These are phyloP conservation scores for Rhizopogon vulgaris DNA, from an alignment of 768 basidiomycete species.

Conservation along the genomic window DNA sequence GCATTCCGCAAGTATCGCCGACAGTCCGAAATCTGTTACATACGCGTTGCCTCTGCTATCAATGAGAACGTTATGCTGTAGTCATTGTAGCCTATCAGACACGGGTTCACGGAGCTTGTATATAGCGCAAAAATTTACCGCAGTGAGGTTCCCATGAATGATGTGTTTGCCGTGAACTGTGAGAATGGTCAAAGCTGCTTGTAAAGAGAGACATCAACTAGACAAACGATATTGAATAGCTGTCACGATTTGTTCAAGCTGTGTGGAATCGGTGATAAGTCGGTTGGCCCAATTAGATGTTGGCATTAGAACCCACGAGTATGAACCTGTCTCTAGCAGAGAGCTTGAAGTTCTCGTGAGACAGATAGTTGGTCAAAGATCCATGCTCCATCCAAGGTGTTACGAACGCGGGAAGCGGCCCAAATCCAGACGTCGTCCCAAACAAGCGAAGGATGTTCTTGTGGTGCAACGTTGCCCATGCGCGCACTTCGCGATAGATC, in stretches of 20 bases:
- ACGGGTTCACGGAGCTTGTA: neutral
- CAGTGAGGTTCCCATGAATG: conserved; percentile 5
- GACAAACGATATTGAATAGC: conserved; percentile 6
- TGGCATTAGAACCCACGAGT: conserved; percentile 8
- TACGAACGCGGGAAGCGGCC: conserved; percentile 16
- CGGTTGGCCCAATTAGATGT: neutral
- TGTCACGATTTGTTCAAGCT: conserved; percentile 1
- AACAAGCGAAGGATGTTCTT: conserved; percentile 13
- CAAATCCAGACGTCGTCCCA: conserved; percentile 16
- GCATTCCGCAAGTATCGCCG: neutral
- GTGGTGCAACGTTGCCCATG: conserved; percentile 7
- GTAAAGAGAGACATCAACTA: neutral
- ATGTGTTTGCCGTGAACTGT: conserved; percentile 4
- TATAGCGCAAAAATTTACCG: neutral
- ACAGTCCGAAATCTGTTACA: conserved; percentile 5
- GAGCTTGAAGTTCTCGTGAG: neutral
- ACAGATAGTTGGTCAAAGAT: conserved; percentile 13
- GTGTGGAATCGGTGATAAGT: neutral
- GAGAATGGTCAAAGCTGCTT: neutral
- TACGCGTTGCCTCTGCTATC: neutral
- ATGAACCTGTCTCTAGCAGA: conserved; percentile 4
- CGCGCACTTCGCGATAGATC: neutral
- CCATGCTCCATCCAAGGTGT: conserved; percentile 23
- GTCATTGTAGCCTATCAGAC: neutral
- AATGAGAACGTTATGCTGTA: conserved; percentile 7